Conservation (phyloP, 257 asterid species). For the Plantago elongata region DNA sequence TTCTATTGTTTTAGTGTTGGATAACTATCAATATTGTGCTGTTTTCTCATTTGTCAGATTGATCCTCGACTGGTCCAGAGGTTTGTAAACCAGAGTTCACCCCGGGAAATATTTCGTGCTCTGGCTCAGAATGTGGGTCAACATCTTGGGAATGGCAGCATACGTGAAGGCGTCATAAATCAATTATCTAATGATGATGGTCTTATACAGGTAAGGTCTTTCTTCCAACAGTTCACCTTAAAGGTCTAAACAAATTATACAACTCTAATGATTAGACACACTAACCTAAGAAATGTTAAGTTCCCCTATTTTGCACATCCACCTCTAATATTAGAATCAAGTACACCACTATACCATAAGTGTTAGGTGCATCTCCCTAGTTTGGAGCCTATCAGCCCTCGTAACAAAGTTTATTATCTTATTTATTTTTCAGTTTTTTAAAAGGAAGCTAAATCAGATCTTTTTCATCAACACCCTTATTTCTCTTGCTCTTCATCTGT, state of each 20-base stretch:
- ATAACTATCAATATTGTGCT: background rate
- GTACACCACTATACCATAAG: too few species aligned
- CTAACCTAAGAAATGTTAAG: too few species aligned
- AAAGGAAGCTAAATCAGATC: too few species aligned
- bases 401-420: too few species aligned
- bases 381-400: too few species aligned
- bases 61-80: constrained; percentile 33
- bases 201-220: constrained; percentile 35
- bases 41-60: constrained; percentile 19
- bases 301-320: too few species aligned
- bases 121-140: constrained; percentile 32
- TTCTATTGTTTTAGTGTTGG: background rate
- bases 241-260: background rate
- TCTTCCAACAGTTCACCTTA: background rate
- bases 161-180: constrained; percentile 22
- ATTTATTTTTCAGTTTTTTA: too few species aligned
- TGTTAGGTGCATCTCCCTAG: too few species aligned
- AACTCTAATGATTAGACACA: too few species aligned
- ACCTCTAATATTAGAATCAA: too few species aligned
- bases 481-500: too few species aligned
- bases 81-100: constrained; percentile 32
- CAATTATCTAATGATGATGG: constrained; percentile 35
- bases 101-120: constrained; percentile 37
- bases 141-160: constrained; percentile 19
- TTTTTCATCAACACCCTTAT: too few species aligned